Base-by-base conservation (phyloP, 2,329 filamentous ascomycete species). In the Grosmannia serpens region DNA sequence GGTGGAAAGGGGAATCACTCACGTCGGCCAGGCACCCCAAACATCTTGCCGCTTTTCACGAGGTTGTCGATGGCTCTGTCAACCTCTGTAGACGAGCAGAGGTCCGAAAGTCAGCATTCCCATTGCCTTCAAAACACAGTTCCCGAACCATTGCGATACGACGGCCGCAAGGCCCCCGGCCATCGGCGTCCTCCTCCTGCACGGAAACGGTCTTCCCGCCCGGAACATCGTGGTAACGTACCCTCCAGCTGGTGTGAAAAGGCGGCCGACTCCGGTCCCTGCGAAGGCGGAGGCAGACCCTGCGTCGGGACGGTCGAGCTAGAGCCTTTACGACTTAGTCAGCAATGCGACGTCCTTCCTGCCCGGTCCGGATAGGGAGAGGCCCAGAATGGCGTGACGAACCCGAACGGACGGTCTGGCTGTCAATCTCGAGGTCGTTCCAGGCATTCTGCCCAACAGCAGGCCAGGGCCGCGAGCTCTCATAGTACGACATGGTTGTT, bases 21-120 rank as follows among this genome's bases (percentile, higher is more conserved):
- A 80, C 91, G 88, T 73, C 94, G 89, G 68, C 77, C 78, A 54
- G 68, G 64, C 69, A 76, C 75, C 68, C 80, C 84, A 74, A 92
- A 94, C 75, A 91, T 86, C 79, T 97, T 97, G 68, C 91, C 91
- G 72, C 91, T 96, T 81, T 97, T 97, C 69, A 92, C 82, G 61
- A 99, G 82, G 73, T 97, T 97, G 69, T 97, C 94, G 68, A 92
- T 85, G 65, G 92, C 92, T 70, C 92, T 87, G 65, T 97, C 94
- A 67, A 99, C 91, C 83, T 99, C 94, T 96, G 69, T 47, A 63
- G 59, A 41, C 8, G 20, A n/a, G 24, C 20, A 26, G 24, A 27
- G 26, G 33, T 8, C 46, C 46, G 15, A 29, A 46, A n/a, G 46
- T 33, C 20, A 53, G 50, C 44, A 26, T 41, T 20, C 3, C 24